These are phyloP conservation scores for Pythium dissimile DNA, from an alignment of 352 stramenopile species.

Conservation along the genomic window DNA sequence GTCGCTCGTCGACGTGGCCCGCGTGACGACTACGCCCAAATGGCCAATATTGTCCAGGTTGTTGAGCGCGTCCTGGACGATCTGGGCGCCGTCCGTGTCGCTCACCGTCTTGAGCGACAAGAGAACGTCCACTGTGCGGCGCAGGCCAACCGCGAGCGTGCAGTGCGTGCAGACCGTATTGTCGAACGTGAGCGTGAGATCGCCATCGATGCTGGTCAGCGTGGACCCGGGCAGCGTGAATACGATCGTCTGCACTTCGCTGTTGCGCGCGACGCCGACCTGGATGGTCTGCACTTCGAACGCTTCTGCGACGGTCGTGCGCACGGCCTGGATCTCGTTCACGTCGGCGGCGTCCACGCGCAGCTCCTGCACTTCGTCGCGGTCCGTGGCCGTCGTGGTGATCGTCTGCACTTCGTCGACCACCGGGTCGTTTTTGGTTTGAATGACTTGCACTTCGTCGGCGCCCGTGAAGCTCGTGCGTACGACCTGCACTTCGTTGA, in stretches of 20 bases:
- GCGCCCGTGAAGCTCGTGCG: slow-evolving; percentile 81
- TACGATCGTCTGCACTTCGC: slow-evolving; percentile 85
- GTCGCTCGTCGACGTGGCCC: slow-evolving; percentile 11
- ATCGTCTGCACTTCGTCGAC: slow-evolving; percentile 92
- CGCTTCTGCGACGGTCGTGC: slow-evolving; percentile 63
- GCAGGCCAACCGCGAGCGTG: slow-evolving; percentile 50
- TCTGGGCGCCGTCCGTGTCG: slow-evolving; percentile 18
- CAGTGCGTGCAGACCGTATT: slow-evolving; percentile 68
- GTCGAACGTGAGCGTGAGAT: slow-evolving; percentile 57
- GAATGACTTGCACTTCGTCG: slow-evolving; percentile 89
- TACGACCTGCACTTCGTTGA: slow-evolving; percentile 95
- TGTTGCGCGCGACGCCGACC: slow-evolving; percentile 58
- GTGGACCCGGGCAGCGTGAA: slow-evolving; percentile 70
- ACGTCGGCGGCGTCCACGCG: slow-evolving; percentile 78
- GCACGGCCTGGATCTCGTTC: slow-evolving; percentile 91
- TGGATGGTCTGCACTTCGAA: slow-evolving; percentile 88
- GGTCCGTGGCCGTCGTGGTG: slow-evolving; percentile 88
- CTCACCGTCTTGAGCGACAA: slow-evolving; percentile 27
- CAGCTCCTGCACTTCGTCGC: slow-evolving; percentile 90
- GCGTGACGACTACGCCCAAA: slow-evolving; percentile 30
- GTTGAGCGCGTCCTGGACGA: slow-evolving; percentile 30
- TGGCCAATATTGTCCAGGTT: slow-evolving; percentile 55
- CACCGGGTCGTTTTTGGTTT: slow-evolving; percentile 58
- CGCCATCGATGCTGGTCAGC: slow-evolving; percentile 40
- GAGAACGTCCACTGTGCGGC: slow-evolving; percentile 40